Evolutionary conservation across 2,329 filamentous ascomycete species (phyloP), one percentile per base, ranked within the genome.

Genomic region (Coniochaeta hoffmannii): DNA sequence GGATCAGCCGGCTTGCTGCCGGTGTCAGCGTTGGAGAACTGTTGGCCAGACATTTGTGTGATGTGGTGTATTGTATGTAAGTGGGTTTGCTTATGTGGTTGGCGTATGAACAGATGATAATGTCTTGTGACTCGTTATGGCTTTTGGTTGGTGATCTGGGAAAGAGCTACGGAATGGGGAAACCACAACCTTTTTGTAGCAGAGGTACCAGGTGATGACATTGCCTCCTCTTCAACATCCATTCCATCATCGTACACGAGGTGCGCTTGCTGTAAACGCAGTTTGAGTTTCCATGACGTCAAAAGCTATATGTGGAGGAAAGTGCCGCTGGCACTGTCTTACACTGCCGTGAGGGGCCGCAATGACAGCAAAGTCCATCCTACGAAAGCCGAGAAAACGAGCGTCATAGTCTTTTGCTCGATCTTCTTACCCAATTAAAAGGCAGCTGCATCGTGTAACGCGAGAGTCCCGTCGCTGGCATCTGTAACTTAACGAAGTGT

Each of bases 1-100:
- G 89, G 89, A 71, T 94, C 88, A 54, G 77, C 82, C 41, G 82
- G 74, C 72, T 87, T 83, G 70, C 73, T 74, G 66, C 82, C 84
- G 41, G 82, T 83, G 60, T 77, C 70, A 36, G 84, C 71, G 69
- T 87, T 87, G 68, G 79, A 79, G 70, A 78, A 81, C 64, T 66
- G 65, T 41, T 35, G 12, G 34, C 46, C 35, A 19, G 54, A 55
- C 54, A 55, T 55, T 32, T 36, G 36, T 32, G 41, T 15, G 15
- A 46, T 24, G 19, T 26, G 3, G 41, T 32, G 7, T 7, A 32
- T 32, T 32, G 7, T 32, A 15, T 46, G 41, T 46, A 46, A 32
- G 4, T 24, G 36, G 22, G 22, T 26, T 54, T 41, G 26, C 22
- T 34, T 46, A 15, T 44, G 38, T 54, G 52, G 36, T 54, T 54